Conservation (phyloP, 2,329 filamentous ascomycete genomes). For the Alternaria consortialis region DNA sequence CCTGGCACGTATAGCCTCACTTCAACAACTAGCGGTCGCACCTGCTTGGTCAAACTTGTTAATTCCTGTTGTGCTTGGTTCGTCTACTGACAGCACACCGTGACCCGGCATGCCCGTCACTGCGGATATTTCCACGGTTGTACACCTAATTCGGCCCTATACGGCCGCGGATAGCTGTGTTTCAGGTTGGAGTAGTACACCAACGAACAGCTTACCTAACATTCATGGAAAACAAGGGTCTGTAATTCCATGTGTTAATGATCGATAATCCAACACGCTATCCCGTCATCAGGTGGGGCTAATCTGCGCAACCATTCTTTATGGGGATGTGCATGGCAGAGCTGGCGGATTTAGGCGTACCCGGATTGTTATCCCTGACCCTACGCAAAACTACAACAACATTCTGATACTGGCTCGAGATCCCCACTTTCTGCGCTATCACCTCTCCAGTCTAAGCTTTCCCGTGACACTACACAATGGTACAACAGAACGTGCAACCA, state of each 20-base stretch:
- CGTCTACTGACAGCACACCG: background rate
- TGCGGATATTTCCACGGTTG: background rate
- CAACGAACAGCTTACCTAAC: background rate
- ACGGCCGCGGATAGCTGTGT: conserved; percentile 15
- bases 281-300: conserved; percentile 12
- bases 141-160: background rate
- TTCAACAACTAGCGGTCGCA: conserved; percentile 4
- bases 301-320: conserved; percentile 1
- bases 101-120: background rate
- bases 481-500: conserved; percentile 28
- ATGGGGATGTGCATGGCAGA: conserved; percentile 10
- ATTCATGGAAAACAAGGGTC: background rate
- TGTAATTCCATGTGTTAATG: background rate
- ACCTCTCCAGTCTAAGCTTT: background rate
- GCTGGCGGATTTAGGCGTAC: conserved; percentile 6
- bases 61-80: background rate
- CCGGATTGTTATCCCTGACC: background rate
- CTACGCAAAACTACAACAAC: conserved; percentile 6
- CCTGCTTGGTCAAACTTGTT: background rate
- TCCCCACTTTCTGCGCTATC: background rate
- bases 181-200: background rate
- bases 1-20: conserved; percentile 24
- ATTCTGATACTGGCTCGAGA: background rate
- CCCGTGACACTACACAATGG: background rate
- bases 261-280: background rate